phyloP scores from a whole-genome alignment of 805 yeast genomes.

The Wickerhamomyces canadensis region DNA sequence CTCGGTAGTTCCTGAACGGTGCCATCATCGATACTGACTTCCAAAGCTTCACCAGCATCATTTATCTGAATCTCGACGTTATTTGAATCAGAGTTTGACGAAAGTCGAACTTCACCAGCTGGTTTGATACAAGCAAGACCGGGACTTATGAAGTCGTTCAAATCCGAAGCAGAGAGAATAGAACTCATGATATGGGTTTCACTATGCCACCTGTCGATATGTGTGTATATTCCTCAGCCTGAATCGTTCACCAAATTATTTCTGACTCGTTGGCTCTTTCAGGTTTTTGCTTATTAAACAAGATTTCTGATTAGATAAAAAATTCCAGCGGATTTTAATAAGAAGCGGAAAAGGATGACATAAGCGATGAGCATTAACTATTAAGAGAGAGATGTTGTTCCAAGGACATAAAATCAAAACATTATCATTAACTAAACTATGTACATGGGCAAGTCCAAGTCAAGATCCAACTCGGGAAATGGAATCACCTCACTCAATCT shows the following conservation, averaged over 20 bases:
- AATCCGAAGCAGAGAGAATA: constrained; percentile 77
- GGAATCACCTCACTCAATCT: constrained; percentile 4
- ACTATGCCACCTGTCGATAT: not conserved
- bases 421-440: no score
- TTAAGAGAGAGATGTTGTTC: no score
- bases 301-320: no score
- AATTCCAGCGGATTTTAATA: no score
- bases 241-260: no score
- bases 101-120: constrained; percentile 38
- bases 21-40: constrained; percentile 58
- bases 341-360: no score
- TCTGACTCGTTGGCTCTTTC: no score
- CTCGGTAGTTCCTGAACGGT: constrained; percentile 46
- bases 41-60: constrained; percentile 53
- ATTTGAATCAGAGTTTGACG: constrained; percentile 17
- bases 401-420: no score
- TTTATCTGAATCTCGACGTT: constrained; percentile 53
- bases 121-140: constrained; percentile 95
- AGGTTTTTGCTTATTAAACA: no score
- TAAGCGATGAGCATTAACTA: no score
- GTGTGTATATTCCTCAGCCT: not conserved
- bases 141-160: constrained; percentile 92
- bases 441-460: no score
- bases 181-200: constrained; percentile 67
- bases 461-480: no score